Evolutionary conservation across 352 stramenopile genomes (phyloP).

Genomic region (Globisporangium rhizosaccharum): DNA sequence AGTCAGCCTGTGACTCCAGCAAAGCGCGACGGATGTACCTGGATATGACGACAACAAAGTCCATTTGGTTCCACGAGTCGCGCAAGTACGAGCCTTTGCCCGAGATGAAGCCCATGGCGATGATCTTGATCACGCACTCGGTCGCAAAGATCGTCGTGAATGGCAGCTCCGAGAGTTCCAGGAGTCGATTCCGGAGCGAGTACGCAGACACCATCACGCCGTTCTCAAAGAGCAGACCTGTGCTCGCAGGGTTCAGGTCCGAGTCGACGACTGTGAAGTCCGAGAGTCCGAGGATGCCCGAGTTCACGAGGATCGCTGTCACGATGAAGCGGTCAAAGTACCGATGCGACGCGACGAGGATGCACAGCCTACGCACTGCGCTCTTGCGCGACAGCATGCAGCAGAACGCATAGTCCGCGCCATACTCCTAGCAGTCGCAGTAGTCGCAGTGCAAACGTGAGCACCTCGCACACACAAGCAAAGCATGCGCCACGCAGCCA

Average conservation of each 20-base stretch:
- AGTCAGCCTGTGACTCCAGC: too few species aligned
- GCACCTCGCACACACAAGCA: not conserved
- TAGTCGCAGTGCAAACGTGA: not conserved
- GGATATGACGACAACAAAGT: slow-evolving; percentile 90
- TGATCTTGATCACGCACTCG: slow-evolving; percentile 89
- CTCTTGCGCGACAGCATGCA: slow-evolving; percentile 39
- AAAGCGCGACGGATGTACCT: slow-evolving; percentile 17
- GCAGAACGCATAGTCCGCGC: slow-evolving; percentile 43
- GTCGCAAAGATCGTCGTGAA: slow-evolving; percentile 88
- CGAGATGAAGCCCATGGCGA: slow-evolving; percentile 73
- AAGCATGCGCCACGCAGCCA: not conserved
- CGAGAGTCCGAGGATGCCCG: slow-evolving; percentile 79
- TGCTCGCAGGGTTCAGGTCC: slow-evolving; percentile 53
- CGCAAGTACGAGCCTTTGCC: slow-evolving; percentile 65
- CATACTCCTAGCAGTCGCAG: slow-evolving; percentile 22
- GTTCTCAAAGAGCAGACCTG: slow-evolving; percentile 28
- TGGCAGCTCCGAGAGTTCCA: slow-evolving; percentile 68
- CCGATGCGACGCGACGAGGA: slow-evolving; percentile 39
- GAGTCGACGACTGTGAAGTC: slow-evolving; percentile 77
- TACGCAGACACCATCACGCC: slow-evolving; percentile 32
- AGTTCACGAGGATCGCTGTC: slow-evolving; percentile 80
- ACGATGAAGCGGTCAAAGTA: slow-evolving; percentile 88
- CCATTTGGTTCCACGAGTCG: slow-evolving; percentile 89
- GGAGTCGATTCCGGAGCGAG: slow-evolving; percentile 47
- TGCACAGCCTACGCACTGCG: slow-evolving; percentile 40